Evolutionary conservation across 768 basidiomycete species (phyloP).

Genomic region (Leccinum rimulosum): DNA sequence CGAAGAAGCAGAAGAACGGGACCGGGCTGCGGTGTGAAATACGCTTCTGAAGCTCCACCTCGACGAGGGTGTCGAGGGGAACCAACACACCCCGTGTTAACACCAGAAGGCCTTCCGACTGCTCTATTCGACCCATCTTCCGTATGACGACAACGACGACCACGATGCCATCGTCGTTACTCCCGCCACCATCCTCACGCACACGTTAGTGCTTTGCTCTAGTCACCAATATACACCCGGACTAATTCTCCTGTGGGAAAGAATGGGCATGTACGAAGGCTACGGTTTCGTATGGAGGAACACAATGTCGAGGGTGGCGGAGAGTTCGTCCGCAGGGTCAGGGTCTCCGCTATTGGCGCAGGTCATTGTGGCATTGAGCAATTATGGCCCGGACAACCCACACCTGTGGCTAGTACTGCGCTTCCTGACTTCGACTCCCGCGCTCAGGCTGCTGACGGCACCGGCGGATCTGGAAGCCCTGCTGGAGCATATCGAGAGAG

Average conservation of each 20-base stretch:
- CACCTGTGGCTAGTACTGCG: constrained; percentile 85
- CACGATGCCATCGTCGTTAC: too few relatives aligned
- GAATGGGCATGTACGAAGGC: constrained; percentile 90
- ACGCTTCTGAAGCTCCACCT: constrained; percentile 93
- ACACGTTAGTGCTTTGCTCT: constrained; percentile 94
- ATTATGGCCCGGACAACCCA: constrained; percentile 71
- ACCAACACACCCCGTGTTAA: constrained; percentile 8
- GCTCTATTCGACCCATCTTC: constrained; percentile 56
- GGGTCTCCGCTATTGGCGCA: constrained; percentile 33
- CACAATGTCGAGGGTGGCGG: constrained; percentile 28
- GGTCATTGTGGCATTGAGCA: constrained; percentile 69
- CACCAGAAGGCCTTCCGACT: constrained; percentile 69
- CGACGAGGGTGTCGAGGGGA: constrained; percentile 36
- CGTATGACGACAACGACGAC: constrained; percentile 54
- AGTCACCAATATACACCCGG: constrained; percentile 79
- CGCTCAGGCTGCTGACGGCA: constrained; percentile 50
- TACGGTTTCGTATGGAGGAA: constrained; percentile 90
- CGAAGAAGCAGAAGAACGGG: constrained; percentile 52
- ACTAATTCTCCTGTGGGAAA: constrained; percentile 89
- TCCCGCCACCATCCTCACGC: constrained; percentile 45
- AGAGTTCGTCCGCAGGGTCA: constrained; percentile 20
- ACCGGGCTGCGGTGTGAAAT: constrained; percentile 91
- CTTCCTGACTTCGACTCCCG: constrained; percentile 82
- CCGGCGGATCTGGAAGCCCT: constrained; percentile 73
- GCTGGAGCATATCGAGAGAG: constrained; percentile 75